These are phyloP conservation scores for Hyaloperonospora brassicae DNA, from an alignment of 352 stramenopile species.

Conservation along the genomic window DNA sequence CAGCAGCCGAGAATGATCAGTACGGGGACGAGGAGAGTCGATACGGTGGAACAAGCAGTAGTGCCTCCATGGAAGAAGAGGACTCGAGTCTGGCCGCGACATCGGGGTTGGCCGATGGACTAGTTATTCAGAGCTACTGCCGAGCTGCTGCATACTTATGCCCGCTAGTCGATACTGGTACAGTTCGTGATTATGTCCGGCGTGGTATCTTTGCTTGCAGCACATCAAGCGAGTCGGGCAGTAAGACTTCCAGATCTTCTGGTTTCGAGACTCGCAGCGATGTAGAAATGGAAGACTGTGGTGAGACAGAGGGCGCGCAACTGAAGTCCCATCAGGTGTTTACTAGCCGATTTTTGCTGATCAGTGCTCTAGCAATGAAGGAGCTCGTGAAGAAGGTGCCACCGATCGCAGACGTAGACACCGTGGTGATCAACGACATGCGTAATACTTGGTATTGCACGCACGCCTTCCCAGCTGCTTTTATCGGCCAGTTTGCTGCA, in stretches of 20 bases:
- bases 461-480: slow-evolving; percentile 63
- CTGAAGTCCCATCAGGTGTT: slow-evolving; percentile 22
- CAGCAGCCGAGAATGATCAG: slow-evolving; percentile 57
- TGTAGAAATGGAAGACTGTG: slow-evolving; percentile 1
- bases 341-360: slow-evolving; percentile 56
- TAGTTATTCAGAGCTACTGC: slow-evolving; percentile 69
- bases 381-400: slow-evolving; percentile 58
- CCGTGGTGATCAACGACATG: slow-evolving; percentile 31
- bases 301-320: slow-evolving; percentile 2
- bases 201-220: slow-evolving; percentile 62
- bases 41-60: slow-evolving; percentile 25
- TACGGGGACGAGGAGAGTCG: slow-evolving; percentile 59
- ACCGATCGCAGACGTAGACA: slow-evolving; percentile 31
- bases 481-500: slow-evolving; percentile 61
- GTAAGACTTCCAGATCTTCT: slow-evolving; percentile 6
- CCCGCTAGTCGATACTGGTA: slow-evolving; percentile 38
- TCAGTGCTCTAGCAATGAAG: slow-evolving; percentile 61
- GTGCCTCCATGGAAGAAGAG: slow-evolving; percentile 6
- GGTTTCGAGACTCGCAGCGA: slow-evolving; percentile 2
- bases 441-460: slow-evolving; percentile 57
- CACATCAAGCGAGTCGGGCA: slow-evolving; percentile 2
- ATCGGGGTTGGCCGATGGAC: slow-evolving; percentile 38
- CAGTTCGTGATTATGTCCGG: slow-evolving; percentile 51
- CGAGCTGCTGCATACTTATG: slow-evolving; percentile 67
- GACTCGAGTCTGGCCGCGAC: slow-evolving; percentile 12